These are phyloP conservation scores for Arbutus unedo DNA, from an alignment of 148 eudicot species.

Conservation along the genomic window DNA sequence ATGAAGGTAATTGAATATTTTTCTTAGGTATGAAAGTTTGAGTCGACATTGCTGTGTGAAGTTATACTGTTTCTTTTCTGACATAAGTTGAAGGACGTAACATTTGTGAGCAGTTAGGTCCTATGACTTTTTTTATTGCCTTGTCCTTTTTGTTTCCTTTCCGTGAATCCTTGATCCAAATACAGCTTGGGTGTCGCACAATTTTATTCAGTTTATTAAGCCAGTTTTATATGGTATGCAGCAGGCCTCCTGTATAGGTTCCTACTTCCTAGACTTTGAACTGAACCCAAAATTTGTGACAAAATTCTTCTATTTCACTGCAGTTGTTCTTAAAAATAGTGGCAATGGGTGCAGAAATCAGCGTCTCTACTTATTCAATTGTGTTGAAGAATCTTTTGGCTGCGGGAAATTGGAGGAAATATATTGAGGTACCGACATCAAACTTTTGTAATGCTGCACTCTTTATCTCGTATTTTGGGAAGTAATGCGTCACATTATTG, in stretches of 20 bases:
- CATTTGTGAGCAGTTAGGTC: neutral
- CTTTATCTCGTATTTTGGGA: neutral
- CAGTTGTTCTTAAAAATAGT: constrained; percentile 84
- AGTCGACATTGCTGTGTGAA: neutral
- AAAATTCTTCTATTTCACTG: constrained; percentile 18
- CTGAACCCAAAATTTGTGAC: neutral
- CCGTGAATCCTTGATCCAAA: neutral
- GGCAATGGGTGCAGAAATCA: constrained; percentile 68
- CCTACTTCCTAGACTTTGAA: neutral
- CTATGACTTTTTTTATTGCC: neutral
- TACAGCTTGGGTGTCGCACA: neutral
- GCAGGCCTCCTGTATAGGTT: neutral
- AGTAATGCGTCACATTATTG: neutral
- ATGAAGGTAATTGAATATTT: constrained; percentile 62
- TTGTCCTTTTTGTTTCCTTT: neutral
- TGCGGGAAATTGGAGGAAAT: constrained; percentile 93
- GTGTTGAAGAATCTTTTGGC: constrained; percentile 76
- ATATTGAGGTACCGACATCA: constrained; percentile 62
- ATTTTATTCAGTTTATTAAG: neutral
- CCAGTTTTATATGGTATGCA: neutral
- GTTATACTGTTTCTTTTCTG: neutral
- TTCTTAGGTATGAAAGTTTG: neutral
- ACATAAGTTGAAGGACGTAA: neutral
- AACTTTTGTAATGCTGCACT: constrained; percentile 7
- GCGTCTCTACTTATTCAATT: constrained; percentile 60